Base-by-base conservation (phyloP, 768 basidiomycete species). In the Boletus subparvulus region DNA sequence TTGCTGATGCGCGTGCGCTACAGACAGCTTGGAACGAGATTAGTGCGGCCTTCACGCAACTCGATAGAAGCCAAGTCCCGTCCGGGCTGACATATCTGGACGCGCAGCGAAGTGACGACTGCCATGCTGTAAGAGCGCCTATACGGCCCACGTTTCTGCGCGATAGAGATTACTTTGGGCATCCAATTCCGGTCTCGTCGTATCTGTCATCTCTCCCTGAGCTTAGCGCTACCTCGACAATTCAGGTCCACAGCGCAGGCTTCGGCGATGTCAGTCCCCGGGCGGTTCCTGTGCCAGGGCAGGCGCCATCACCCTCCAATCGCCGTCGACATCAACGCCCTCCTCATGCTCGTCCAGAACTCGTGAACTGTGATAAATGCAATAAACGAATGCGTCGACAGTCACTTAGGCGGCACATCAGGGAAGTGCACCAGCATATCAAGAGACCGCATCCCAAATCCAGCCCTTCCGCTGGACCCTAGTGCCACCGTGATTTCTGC, bases 41-140 rank as follows among this genome's bases (percentile, higher is more conserved):
- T 21, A 26, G 33, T 8, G 33, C 42, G 41, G 12, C n/a, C 24
- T 11, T 13, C 47, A 47, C 12, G 33, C 59, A 17, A 35, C 28
- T 11, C 7, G 2, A 45, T 32, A 13, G 50, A 47, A 44, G 28
- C 7, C 61, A 61, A 61, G 63, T 41, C 50, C 58, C 63, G 50
- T 32, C 68, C 58, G 61, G 21, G 10, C 5, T 4, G 28, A 41
- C 24, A 14, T 6, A 45, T 52, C 4, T 9, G 32, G 42, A 42
- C 13, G 7, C 12, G 13, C 55, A 21, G 30, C 30, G 39, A 35
- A 51, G 49, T 14, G 12, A 49, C 19, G 2, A 10, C 28, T 2
- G 2, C 67, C 67, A 69, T 45, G 61, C 68, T 69, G 67, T 70
- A 45, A 40, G 3, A 14, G 37, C 59, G 46, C 55, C 28, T 1